A percentile compares a stretch with the other conserved stretches of the same genome.
Conservation (phyloP, 345 rosid genomes). For the Firmiana major region DNA sequence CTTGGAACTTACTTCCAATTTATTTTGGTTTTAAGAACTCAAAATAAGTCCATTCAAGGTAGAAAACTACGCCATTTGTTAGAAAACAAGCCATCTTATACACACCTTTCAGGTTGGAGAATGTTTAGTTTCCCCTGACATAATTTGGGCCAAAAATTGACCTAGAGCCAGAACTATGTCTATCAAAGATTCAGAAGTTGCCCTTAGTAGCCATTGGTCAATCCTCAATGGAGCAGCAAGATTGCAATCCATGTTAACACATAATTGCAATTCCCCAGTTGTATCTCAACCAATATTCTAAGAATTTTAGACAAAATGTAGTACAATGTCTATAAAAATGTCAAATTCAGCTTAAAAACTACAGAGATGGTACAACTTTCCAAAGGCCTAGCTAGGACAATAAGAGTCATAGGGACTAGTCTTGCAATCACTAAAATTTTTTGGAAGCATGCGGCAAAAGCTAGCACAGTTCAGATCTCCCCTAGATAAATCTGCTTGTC, state of each 20-base stretch:
- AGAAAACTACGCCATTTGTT: too few species aligned
- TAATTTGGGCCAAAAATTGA: not conserved
- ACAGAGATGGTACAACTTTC: not conserved
- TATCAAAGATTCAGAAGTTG: not conserved
- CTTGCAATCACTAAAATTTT: not conserved
- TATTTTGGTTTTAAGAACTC: too few species aligned
- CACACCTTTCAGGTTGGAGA: not conserved
- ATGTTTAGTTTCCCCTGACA: not conserved
- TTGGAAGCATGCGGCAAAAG: not conserved
- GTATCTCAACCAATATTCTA: not conserved
- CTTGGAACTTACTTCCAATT: too few species aligned
- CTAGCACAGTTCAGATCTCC: conserved; percentile 54
- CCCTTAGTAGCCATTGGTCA: not conserved
- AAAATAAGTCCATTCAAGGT: too few species aligned
- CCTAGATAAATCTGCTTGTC: conserved; percentile 91
- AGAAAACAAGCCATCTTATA: not conserved
- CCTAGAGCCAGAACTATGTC: not conserved
- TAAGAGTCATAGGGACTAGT: not conserved
- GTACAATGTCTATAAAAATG: not conserved
- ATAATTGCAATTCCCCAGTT: not conserved
- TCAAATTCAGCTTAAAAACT: conserved; percentile 10
- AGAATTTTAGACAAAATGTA: not conserved
- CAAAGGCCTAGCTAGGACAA: not conserved
- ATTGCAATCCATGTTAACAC: not conserved
- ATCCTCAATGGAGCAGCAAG: not conserved